Evolutionary conservation across 2,329 filamentous ascomycete species (phyloP).

Genomic region (Cyclaneusma minus): DNA sequence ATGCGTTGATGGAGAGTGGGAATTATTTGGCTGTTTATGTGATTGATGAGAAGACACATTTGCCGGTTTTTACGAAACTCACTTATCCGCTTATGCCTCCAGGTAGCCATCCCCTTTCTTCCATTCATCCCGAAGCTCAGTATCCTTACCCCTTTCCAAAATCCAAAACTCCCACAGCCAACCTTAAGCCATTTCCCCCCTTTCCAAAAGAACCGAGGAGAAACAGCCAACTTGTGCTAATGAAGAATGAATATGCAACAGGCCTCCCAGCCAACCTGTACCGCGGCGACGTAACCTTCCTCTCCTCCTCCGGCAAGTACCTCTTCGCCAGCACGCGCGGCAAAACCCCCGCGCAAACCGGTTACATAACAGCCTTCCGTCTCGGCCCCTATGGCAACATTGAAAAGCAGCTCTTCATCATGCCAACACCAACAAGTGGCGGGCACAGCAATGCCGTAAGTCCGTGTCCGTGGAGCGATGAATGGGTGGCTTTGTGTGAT

Average conservation of each 20-base stretch:
- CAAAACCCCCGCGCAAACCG: slow-evolving; percentile 60
- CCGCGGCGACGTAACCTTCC: slow-evolving; percentile 69
- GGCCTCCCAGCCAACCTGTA: slow-evolving; percentile 47
- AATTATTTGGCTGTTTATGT: slow-evolving; percentile 73
- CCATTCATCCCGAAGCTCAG: slow-evolving; percentile 2
- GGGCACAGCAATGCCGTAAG: slow-evolving; percentile 82
- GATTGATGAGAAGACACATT: slow-evolving; percentile 55
- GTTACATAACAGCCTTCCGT: slow-evolving; percentile 70
- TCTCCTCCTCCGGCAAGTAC: slow-evolving; percentile 53
- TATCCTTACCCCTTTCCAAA: slow-evolving; percentile 10
- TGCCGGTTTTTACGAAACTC: slow-evolving; percentile 66
- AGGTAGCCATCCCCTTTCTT: slow-evolving; percentile 30
- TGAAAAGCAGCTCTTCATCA: slow-evolving; percentile 63
- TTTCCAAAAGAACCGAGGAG: too few species aligned
- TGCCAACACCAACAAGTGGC: slow-evolving; percentile 74
- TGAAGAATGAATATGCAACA: too few species aligned
- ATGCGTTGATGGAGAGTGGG: slow-evolving; percentile 80
- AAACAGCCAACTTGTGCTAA: slow-evolving; percentile 1
- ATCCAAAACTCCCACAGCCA: slow-evolving; percentile 10
- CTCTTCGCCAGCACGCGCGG: slow-evolving; percentile 76
- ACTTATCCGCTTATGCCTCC: slow-evolving; percentile 68
- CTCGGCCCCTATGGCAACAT: slow-evolving; percentile 54
- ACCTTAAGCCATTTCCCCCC: too few species aligned
- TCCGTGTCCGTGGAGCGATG: slow-evolving; percentile 70
- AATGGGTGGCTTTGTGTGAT: slow-evolving; percentile 82